Conservation (phyloP, 805 yeast species). For the Priceomyces fermenticarens region DNA sequence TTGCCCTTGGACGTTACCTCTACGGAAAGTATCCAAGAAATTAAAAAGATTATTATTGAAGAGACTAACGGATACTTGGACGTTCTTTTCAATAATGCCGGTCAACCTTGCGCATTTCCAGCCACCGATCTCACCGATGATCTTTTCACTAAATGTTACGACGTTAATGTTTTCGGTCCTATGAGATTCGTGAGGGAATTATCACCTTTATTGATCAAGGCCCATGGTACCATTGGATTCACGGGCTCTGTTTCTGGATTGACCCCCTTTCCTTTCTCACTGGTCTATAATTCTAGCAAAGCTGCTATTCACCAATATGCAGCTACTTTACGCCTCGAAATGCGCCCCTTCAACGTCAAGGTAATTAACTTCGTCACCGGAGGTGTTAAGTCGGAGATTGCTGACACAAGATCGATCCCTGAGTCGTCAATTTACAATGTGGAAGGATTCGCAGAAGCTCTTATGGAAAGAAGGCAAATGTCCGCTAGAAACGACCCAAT, state of each 20-base stretch:
- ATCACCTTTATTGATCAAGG: slow-evolving; percentile 51
- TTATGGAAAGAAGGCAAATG: slow-evolving; percentile 55
- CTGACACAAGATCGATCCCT: slow-evolving; percentile 61
- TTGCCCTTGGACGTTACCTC: slow-evolving; percentile 59
- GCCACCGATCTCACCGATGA: slow-evolving; percentile 64
- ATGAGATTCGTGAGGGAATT: slow-evolving; percentile 62
- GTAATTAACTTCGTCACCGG: slow-evolving; percentile 74
- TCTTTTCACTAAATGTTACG: slow-evolving; percentile 47
- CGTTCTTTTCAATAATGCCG: slow-evolving; percentile 71
- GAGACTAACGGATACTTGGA: slow-evolving; percentile 53
- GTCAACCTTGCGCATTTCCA: slow-evolving; percentile 70
- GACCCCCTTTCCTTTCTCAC: slow-evolving; percentile 67
- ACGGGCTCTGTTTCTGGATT: slow-evolving; percentile 73
- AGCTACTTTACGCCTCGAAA: slow-evolving; percentile 57
- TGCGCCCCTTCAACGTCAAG: slow-evolving; percentile 68
- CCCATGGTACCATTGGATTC: slow-evolving; percentile 67
- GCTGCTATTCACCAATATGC: slow-evolving; percentile 78
- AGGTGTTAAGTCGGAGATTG: slow-evolving; percentile 69
- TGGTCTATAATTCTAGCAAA: slow-evolving; percentile 64
- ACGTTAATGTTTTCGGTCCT: slow-evolving; percentile 71
- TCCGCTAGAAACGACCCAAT: slow-evolving; percentile 59
- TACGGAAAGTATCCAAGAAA: slow-evolving; percentile 41
- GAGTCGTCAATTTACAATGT: slow-evolving; percentile 49
- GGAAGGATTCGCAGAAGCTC: slow-evolving; percentile 49
- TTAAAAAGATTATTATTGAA: slow-evolving; percentile 39